Conservation (phyloP, 495 filamentous ascomycete genomes). For the Trichocladium uniseriatum region DNA sequence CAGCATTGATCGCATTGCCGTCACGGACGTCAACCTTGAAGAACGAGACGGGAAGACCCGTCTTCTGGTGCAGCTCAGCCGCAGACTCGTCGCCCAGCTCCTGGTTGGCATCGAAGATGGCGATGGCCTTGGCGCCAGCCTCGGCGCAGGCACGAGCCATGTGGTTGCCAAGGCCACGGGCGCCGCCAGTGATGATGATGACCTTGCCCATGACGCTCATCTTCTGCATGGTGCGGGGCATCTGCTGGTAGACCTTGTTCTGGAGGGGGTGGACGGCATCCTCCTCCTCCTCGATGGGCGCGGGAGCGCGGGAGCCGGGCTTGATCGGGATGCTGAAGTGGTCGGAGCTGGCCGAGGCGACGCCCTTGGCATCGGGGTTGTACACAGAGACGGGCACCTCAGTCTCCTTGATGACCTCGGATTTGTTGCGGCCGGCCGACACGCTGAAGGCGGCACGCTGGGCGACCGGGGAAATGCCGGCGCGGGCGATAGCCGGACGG, state of each 20-base stretch:
- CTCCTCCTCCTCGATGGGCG: conserved; percentile 24
- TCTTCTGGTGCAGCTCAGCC: conserved; percentile 54
- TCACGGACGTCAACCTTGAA: conserved; percentile 72
- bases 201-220: conserved; percentile 58
- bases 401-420: conserved; percentile 42
- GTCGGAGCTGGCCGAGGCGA: conserved; percentile 41
- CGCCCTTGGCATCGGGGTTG: conserved; percentile 33
- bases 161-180: conserved; percentile 64
- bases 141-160: conserved; percentile 70
- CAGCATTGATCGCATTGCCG: conserved; percentile 48
- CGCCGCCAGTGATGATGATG: conserved; percentile 65
- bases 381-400: conserved; percentile 43
- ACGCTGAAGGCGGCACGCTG: conserved; percentile 32
- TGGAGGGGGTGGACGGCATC: conserved; percentile 35
- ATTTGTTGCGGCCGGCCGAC: conserved; percentile 30
- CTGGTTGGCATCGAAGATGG: conserved; percentile 65
- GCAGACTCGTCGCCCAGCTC: conserved; percentile 61
- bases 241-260: conserved; percentile 32
- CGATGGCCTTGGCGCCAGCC: conserved; percentile 60
- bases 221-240: conserved; percentile 53
- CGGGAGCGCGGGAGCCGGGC: conserved; percentile 37
- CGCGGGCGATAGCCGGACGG: conserved; percentile 19
- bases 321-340: conserved; percentile 72
- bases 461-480: conserved; percentile 6
- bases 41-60: conserved; percentile 62